Conservation (phyloP, 495 filamentous ascomycete species). For the Neurospora sp. region DNA sequence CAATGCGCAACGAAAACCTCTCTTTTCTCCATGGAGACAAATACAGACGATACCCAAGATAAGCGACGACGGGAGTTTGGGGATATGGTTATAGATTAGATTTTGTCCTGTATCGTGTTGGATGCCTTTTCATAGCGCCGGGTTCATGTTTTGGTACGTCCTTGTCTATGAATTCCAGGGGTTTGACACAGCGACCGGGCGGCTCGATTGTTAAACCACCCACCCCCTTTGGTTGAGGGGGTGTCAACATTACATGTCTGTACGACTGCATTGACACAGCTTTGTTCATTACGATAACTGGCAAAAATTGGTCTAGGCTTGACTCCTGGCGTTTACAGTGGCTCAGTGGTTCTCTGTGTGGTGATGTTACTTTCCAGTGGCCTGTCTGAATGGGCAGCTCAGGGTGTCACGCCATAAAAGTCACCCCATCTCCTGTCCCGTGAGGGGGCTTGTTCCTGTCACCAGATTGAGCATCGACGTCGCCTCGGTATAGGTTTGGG, state of each 20-base stretch:
- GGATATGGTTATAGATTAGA: slow-evolving; percentile 5
- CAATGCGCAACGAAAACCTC: neutral
- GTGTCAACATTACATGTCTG: neutral
- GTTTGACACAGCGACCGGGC: neutral
- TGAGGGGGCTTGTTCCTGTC: neutral
- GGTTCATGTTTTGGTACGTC: neutral
- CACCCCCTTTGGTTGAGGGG: neutral
- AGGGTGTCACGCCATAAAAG: neutral
- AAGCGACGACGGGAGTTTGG: slow-evolving; percentile 11
- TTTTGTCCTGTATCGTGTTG: slow-evolving; percentile 5
- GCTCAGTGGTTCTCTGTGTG: neutral
- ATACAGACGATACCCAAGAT: slow-evolving; percentile 20
- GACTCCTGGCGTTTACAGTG: neutral
- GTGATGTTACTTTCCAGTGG: neutral
- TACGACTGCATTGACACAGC: neutral
- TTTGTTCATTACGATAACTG: neutral
- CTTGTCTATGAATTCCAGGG: neutral
- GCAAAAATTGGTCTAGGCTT: neutral
- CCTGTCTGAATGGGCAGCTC: neutral
- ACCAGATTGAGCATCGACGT: neutral
- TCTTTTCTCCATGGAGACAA: slow-evolving; percentile 2
- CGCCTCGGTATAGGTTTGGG: neutral
- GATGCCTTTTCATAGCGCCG: neutral
- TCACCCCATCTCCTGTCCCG: neutral
- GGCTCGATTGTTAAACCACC: neutral